Evolutionary conservation across 2,329 filamentous ascomycete species (phyloP), one percentile per base, ranked within the genome.

Genomic region (Westerdykella ornata): DNA sequence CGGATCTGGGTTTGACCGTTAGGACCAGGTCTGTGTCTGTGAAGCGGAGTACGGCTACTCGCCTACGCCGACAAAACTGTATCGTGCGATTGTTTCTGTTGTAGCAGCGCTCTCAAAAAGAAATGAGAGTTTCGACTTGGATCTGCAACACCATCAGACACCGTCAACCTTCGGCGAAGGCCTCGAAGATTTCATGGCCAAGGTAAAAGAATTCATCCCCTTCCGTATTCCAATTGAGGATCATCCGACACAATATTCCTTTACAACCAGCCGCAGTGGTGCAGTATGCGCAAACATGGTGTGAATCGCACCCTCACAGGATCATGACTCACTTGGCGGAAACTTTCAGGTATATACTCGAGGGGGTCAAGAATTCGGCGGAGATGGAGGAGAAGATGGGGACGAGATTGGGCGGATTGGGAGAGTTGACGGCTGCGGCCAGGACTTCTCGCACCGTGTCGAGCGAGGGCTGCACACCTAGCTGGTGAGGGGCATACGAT

Each of bases 101-200:
- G 80, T 84, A 16, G 89, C 88, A 18, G 90, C 92, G 58, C 88
- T 95, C 70, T 98, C 92, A 67, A 95, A 94, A 36, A 98, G 79
- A 65, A 96, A 97, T 3, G 90, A 96, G 58, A 87, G 81, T 53
- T 86, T 82, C 37, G 85, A 85, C 52, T 77, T 72, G 20, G 77
- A 70, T 52, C 72, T 75, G 47, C 17, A 11, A 26, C 7, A 26
- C 22, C 8, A 11, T 26, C 8, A 26, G 22, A 18, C n/a, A 12
- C 13, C 29, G 35, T 52, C 39, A 55, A 38, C 36, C 34, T 11
- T 8, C 7, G 22, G 8, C 8, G 7, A 7, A 8, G 4, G 22
- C 8, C 12, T 7, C 4, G 7, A 7, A 4, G 3, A 26, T 26
- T 26, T n/a, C n/a, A n/a, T n/a, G n/a, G n/a, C n/a, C n/a, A n/a